phyloP scores from a whole-genome alignment of 257 asterid genomes.

The Rubia yunnanensis region DNA sequence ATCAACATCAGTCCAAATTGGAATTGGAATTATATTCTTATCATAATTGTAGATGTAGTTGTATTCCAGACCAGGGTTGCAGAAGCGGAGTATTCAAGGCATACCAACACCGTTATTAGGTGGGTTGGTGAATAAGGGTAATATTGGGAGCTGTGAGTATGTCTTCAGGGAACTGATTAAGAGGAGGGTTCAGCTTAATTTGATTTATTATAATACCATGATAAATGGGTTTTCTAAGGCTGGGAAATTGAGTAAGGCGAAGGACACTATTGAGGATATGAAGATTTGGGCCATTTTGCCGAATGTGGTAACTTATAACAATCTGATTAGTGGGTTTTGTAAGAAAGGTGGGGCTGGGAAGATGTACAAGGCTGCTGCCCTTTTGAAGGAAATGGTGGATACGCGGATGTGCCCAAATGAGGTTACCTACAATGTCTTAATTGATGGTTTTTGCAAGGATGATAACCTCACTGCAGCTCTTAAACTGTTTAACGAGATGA shows the following conservation, averaged over 20 bases:
- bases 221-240: slow-evolving; percentile 71
- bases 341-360: slow-evolving; percentile 68
- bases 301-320: slow-evolving; percentile 60
- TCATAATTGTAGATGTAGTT: too few relatives aligned
- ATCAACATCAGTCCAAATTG: too few relatives aligned
- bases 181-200: slow-evolving; percentile 51
- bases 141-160: slow-evolving; percentile 39
- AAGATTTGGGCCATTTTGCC: slow-evolving; percentile 51
- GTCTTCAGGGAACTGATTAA: slow-evolving; percentile 61
- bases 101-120: too few relatives aligned
- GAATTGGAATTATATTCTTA: too few relatives aligned
- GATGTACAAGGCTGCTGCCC: slow-evolving; percentile 53
- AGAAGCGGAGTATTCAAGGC: too few relatives aligned
- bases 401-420: slow-evolving; percentile 41
- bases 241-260: slow-evolving; percentile 69
- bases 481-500: slow-evolving; percentile 60
- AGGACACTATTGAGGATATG: slow-evolving; percentile 76
- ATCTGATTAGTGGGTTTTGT: slow-evolving; percentile 63
- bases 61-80: too few relatives aligned
- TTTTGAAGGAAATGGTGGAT: slow-evolving; percentile 71
- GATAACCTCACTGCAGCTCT: slow-evolving; percentile 45
- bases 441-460: slow-evolving; percentile 77
- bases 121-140: slow-evolving; percentile 40
- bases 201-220: slow-evolving; percentile 53
- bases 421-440: slow-evolving; percentile 60